Base-by-base conservation (phyloP, 192 early-diverging fungal genomes). In the Gamsiella multidivaricata region DNA sequence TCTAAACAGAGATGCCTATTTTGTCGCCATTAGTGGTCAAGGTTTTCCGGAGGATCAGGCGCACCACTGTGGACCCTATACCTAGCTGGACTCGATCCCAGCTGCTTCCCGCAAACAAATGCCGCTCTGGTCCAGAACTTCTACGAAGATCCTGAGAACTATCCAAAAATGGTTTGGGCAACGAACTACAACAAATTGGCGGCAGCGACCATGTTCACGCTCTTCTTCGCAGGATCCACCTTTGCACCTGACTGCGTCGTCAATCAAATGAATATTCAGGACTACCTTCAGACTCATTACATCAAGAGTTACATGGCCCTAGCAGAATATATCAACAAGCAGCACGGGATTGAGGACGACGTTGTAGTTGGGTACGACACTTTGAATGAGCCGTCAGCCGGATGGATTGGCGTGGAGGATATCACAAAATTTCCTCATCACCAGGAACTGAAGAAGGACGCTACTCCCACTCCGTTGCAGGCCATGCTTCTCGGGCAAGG, bases 141-240 rank as follows among this genome's bases (percentile, higher is more conserved):
- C 0, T 86, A 78, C 18, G 63, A 80, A 1, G 81, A 83, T 14
- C 84, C 82, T 5, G 61, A 63, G 11, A 42, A 74, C n/a, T 89
- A 80, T 39, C 86, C 87, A 46, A 84, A 79, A 46, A 89, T 89
- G 87, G 84, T 89, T 10, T 89, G 87, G 87, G 74, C 70, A 23
- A 89, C 87, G 36, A 89, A 89, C 29, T 87, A 89, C 67, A 63
- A 75, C 54, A 84, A 84, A n/a, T 60, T 89, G 5, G 84, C 87
- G 12, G 79, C 84, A 0, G 70, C 84, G 0, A 87, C 87, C 36
- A 84, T 90, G 79, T 88, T 86, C 32, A 88, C 86, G 0, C 70
- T 85, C 17, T 87, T 87, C 63, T 88, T 82, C 65, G 83, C 73
- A 15, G 84, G 86, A 28, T 70, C 61, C 3, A 59, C 68, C 4